These are phyloP conservation scores for Scheffersomyces amazonensis DNA, from an alignment of 805 yeast species.

Conservation along the genomic window DNA sequence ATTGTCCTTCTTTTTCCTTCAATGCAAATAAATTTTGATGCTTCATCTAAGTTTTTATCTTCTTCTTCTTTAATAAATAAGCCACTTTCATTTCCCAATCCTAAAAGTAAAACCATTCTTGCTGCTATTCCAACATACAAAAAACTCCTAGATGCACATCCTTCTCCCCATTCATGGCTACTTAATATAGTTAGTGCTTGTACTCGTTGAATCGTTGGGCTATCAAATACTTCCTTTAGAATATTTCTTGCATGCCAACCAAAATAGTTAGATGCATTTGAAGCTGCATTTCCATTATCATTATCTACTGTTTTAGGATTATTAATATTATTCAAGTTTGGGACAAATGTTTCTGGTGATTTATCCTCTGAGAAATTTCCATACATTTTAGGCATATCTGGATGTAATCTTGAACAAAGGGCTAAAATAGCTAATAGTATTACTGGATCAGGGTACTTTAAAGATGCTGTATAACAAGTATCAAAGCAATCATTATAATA, in stretches of 20 bases:
- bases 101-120: constrained; percentile 34
- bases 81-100: constrained; percentile 20
- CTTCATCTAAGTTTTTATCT: constrained; percentile 8
- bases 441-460: constrained; percentile 24
- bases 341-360: constrained; percentile 23
- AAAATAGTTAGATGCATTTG: constrained; percentile 34
- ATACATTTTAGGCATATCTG: constrained; percentile 23
- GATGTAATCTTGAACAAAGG: constrained; percentile 32
- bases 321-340: constrained; percentile 9
- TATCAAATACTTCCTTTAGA: constrained; percentile 32
- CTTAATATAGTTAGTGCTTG: constrained; percentile 35
- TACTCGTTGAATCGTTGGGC: constrained; percentile 34
- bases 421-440: constrained; percentile 33
- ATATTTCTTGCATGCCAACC: constrained; percentile 35
- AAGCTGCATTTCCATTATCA: constrained; percentile 12
- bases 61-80: constrained; percentile 8
- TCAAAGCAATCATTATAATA: constrained; percentile 11
- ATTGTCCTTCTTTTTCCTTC: constrained; percentile 36
- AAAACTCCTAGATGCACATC: constrained; percentile 33
- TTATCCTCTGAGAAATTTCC: constrained; percentile 27
- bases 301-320: not conserved
- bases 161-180: constrained; percentile 42
- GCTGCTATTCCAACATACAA: constrained; percentile 38
- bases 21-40: constrained; percentile 14
- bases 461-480: constrained; percentile 9